Conservation (phyloP, 768 basidiomycete genomes). For the Sistotremastrum niveocremeum region DNA sequence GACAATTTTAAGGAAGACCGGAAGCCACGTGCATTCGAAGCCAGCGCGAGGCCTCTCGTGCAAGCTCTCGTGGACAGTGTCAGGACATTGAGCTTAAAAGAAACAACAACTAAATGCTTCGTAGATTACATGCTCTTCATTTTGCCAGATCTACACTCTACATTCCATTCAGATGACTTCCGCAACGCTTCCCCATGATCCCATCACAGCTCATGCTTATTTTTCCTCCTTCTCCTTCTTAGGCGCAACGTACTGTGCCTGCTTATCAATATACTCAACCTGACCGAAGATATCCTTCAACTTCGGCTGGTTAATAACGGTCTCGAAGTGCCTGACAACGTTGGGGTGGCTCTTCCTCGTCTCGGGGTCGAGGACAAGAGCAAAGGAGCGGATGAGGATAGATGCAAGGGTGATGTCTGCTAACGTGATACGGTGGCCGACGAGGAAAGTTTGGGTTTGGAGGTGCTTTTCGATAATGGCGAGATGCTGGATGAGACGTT, state of each 20-base stretch:
- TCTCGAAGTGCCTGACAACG: constrained; percentile 29
- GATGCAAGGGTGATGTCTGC: constrained; percentile 30
- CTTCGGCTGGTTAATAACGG: constrained; percentile 28
- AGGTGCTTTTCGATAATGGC: constrained; percentile 25
- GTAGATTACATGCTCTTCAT: too few species aligned
- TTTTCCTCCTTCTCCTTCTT: background rate
- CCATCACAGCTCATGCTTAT: too few species aligned
- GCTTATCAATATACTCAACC: constrained; percentile 18
- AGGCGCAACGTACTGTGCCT: background rate
- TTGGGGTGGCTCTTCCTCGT: constrained; percentile 26
- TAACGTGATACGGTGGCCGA: constrained; percentile 33
- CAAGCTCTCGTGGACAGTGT: too few species aligned
- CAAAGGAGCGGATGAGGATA: constrained; percentile 17
- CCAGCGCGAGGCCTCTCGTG: too few species aligned
- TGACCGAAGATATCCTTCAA: constrained; percentile 23
- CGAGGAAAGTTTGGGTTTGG: constrained; percentile 29
- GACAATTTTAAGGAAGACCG: too few species aligned
- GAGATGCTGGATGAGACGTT: constrained; percentile 14
- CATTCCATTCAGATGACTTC: too few species aligned
- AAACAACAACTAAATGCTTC: too few species aligned
- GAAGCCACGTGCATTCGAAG: too few species aligned
- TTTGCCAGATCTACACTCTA: too few species aligned
- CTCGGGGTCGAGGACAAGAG: constrained; percentile 16
- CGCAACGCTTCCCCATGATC: too few species aligned
- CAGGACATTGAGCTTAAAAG: too few species aligned